Evolutionary conservation across 768 basidiomycete genomes (phyloP).

Genomic region (Tricholoma terreum): DNA sequence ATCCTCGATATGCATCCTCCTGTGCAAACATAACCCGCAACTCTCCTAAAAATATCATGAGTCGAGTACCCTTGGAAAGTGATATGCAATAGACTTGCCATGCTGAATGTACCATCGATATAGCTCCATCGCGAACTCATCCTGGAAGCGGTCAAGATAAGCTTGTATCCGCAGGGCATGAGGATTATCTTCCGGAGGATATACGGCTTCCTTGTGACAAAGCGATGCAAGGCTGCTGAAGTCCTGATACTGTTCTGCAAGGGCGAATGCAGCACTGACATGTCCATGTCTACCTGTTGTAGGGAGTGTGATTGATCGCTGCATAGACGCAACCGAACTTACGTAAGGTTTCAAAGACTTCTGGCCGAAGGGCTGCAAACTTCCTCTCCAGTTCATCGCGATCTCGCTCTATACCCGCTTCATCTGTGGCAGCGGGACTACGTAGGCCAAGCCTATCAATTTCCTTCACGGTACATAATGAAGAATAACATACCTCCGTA

Average conservation of each 20-base stretch:
- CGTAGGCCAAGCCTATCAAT: not conserved
- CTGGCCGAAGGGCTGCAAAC: slow-evolving; percentile 71
- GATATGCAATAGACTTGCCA: slow-evolving; percentile 42
- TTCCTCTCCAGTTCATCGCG: slow-evolving; percentile 57
- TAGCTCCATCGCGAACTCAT: slow-evolving; percentile 85
- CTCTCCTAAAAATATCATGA: slow-evolving; percentile 51
- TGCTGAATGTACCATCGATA: slow-evolving; percentile 93
- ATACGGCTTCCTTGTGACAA: slow-evolving; percentile 67
- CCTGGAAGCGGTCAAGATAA: slow-evolving; percentile 77
- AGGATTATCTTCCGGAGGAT: slow-evolving; percentile 62
- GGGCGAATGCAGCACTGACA: slow-evolving; percentile 65
- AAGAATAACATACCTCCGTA: slow-evolving; percentile 45
- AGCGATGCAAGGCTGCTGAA: slow-evolving; percentile 83
- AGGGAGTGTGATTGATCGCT: not conserved
- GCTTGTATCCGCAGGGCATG: slow-evolving; percentile 56
- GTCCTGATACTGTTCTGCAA: slow-evolving; percentile 87
- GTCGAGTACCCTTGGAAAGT: not conserved
- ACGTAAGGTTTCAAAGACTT: slow-evolving; percentile 81
- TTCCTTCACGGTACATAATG: not conserved
- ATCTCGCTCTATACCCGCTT: slow-evolving; percentile 52
- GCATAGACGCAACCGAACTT: slow-evolving; percentile 23
- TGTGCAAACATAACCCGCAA: slow-evolving; percentile 79
- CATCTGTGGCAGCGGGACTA: slow-evolving; percentile 46
- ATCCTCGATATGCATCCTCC: slow-evolving; percentile 54
- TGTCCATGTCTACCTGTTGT: slow-evolving; percentile 62